Evolutionary conservation across 2,329 filamentous ascomycete genomes (phyloP).

Genomic region (Colletotrichum euphorbiae): DNA sequence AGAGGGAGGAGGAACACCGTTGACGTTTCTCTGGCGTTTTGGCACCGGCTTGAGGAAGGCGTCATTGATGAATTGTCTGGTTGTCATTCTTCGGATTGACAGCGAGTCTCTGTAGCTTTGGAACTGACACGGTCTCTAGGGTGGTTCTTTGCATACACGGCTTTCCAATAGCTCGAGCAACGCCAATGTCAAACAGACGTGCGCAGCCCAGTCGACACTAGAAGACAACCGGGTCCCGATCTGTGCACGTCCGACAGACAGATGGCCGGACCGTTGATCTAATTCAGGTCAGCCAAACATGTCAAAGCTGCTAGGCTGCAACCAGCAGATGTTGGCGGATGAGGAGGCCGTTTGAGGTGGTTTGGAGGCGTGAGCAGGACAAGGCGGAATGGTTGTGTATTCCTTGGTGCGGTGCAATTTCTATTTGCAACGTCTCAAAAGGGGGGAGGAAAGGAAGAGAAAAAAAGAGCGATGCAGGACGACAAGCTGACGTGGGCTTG

Average conservation of each 20-base stretch:
- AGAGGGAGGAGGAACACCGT: constrained; percentile 6
- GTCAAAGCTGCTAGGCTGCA: constrained; percentile 29
- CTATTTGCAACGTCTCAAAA: too few species aligned
- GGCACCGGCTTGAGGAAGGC: neutral
- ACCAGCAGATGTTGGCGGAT: constrained; percentile 16
- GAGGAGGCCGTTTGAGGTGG: constrained; percentile 18
- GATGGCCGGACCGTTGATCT: constrained; percentile 30
- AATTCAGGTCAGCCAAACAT: constrained; percentile 1
- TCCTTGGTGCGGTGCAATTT: too few species aligned
- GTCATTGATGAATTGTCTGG: constrained; percentile 10
- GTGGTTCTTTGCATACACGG: constrained; percentile 12
- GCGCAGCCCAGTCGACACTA: constrained; percentile 24
- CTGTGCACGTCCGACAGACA: constrained; percentile 35
- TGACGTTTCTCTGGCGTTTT: neutral
- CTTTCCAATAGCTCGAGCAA: constrained; percentile 32
- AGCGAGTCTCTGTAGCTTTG: constrained; percentile 1
- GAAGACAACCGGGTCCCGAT: constrained; percentile 15
- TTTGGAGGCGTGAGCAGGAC: neutral
- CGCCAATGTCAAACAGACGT: constrained; percentile 32
- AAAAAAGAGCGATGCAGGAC: neutral
- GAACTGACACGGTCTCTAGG: neutral
- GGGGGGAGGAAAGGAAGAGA: too few species aligned
- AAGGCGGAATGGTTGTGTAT: neutral
- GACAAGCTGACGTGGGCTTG: neutral
- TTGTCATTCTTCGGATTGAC: constrained; percentile 6